Evolutionary conservation across 192 early-diverging fungal genomes (phyloP).

Genomic region (Coemansia sp.): DNA sequence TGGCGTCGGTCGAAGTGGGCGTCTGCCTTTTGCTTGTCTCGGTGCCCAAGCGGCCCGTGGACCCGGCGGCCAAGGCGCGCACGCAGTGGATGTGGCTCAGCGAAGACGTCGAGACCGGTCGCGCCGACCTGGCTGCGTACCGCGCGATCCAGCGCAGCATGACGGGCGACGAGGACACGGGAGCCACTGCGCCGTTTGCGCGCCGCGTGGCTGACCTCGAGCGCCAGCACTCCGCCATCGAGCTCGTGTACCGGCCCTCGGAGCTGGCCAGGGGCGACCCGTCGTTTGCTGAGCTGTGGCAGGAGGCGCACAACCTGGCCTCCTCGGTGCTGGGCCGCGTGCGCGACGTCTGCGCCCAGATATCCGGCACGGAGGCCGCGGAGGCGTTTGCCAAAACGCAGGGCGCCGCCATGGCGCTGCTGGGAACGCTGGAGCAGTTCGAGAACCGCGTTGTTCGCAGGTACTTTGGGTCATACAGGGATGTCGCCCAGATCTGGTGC

Average conservation of each 20-base stretch:
- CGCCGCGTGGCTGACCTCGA: slow-evolving; percentile 14
- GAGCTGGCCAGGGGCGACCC: not conserved
- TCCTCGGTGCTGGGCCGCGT: slow-evolving; percentile 16
- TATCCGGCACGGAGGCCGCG: not conserved
- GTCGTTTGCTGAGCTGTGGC: slow-evolving; percentile 49
- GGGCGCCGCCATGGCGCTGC: slow-evolving; percentile 14
- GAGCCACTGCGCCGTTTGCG: slow-evolving; percentile 18
- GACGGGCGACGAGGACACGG: slow-evolving; percentile 56
- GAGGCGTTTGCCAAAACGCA: not conserved
- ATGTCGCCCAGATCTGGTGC: slow-evolving; percentile 49
- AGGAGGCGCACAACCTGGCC: slow-evolving; percentile 33
- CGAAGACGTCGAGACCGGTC: slow-evolving; percentile 49
- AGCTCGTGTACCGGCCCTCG: slow-evolving; percentile 39
- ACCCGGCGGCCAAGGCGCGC: slow-evolving; percentile 77
- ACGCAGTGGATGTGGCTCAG: slow-evolving; percentile 64
- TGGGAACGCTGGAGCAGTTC: slow-evolving; percentile 35
- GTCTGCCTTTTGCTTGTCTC: slow-evolving; percentile 66
- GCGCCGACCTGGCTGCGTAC: slow-evolving; percentile 61
- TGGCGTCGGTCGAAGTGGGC: slow-evolving; percentile 36
- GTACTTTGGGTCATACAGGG: slow-evolving; percentile 40
- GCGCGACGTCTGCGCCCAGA: slow-evolving; percentile 1
- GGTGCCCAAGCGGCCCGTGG: slow-evolving; percentile 76
- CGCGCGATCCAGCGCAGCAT: slow-evolving; percentile 57
- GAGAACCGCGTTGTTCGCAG: slow-evolving; percentile 26
- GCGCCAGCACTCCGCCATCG: slow-evolving; percentile 26